These are phyloP conservation scores for Parachaetomium inaequale DNA, from an alignment of 495 filamentous ascomycete species.

Conservation along the genomic window DNA sequence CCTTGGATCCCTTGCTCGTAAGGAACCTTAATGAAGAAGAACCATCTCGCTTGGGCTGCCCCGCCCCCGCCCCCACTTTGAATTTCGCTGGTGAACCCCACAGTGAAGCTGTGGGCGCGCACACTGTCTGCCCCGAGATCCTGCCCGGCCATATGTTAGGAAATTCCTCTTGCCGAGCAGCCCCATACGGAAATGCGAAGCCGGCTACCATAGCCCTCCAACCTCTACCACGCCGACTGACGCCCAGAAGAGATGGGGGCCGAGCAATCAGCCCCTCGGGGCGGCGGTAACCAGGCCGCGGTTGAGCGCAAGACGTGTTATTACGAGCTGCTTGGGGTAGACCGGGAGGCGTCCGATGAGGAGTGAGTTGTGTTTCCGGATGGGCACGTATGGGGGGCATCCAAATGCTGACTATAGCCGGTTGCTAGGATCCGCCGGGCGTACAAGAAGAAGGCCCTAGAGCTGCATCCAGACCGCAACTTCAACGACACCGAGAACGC, in stretches of 20 bases:
- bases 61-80: slow-evolving; percentile 4
- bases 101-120: neutral
- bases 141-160: neutral
- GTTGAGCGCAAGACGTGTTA: slow-evolving; percentile 68
- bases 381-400: too few species aligned
- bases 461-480: slow-evolving; percentile 94
- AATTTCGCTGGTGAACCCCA: slow-evolving; percentile 4
- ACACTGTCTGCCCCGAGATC: neutral
- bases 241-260: slow-evolving; percentile 62
- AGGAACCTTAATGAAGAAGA: too few species aligned
- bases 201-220: neutral
- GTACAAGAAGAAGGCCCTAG: slow-evolving; percentile 84
- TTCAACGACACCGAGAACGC: slow-evolving; percentile 78
- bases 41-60: neutral
- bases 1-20: too few species aligned
- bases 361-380: slow-evolving; percentile 58
- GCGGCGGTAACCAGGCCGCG: slow-evolving; percentile 25
- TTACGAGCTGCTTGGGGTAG: slow-evolving; percentile 80
- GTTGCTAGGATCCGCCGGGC: slow-evolving; percentile 79
- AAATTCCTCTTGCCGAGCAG: neutral
- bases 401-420: slow-evolving; percentile 8
- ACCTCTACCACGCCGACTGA: neutral
- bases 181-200: neutral
- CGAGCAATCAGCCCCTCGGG: slow-evolving; percentile 61
- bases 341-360: slow-evolving; percentile 69